Percentiles rank a stretch among this genome's conserved stretches.
These are phyloP conservation scores for Fusarium dlaminii DNA, from an alignment of 2,329 filamentous ascomycete species.

Conservation along the genomic window DNA sequence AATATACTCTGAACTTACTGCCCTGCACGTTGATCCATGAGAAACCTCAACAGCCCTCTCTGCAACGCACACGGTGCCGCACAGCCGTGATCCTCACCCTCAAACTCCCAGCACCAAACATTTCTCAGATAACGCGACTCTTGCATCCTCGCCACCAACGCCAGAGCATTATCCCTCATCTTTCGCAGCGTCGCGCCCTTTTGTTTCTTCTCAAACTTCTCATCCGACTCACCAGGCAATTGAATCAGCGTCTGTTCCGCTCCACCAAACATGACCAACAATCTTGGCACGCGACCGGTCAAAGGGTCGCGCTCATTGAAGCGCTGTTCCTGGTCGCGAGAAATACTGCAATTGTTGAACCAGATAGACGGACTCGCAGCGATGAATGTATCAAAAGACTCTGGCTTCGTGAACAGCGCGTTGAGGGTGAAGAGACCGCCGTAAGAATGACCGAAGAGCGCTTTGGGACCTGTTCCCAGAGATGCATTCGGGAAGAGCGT, in stretches of 20 bases:
- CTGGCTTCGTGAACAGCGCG: constrained; percentile 52
- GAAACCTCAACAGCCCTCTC: constrained; percentile 33
- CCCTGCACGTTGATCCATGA: constrained; percentile 15
- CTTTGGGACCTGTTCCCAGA: constrained; percentile 50
- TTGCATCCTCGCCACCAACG: constrained; percentile 32
- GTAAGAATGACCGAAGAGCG: constrained; percentile 60
- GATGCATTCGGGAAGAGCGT: constrained; percentile 35
- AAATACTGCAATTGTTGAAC: constrained; percentile 56
- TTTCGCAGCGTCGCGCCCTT: constrained; percentile 28
- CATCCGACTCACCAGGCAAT: constrained; percentile 42
- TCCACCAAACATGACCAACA: constrained; percentile 47
- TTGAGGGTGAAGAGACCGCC: constrained; percentile 59
- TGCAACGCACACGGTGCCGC: constrained; percentile 35
- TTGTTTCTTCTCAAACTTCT: constrained; percentile 42
- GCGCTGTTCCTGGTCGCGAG: constrained; percentile 42
- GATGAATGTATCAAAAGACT: constrained; percentile 55
- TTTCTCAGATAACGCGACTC: constrained; percentile 23
- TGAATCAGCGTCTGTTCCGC: constrained; percentile 45
- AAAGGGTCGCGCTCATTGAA: constrained; percentile 33
- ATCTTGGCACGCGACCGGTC: constrained; percentile 34
- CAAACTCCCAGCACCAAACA: constrained; percentile 41
- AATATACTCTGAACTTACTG: background rate
- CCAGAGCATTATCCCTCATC: constrained; percentile 38
- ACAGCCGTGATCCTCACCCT: constrained; percentile 41
- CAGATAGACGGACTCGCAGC: constrained; percentile 58